phyloP scores from a whole-genome alignment of 179 eudicot species.

The Carnegiea gigantea region DNA sequence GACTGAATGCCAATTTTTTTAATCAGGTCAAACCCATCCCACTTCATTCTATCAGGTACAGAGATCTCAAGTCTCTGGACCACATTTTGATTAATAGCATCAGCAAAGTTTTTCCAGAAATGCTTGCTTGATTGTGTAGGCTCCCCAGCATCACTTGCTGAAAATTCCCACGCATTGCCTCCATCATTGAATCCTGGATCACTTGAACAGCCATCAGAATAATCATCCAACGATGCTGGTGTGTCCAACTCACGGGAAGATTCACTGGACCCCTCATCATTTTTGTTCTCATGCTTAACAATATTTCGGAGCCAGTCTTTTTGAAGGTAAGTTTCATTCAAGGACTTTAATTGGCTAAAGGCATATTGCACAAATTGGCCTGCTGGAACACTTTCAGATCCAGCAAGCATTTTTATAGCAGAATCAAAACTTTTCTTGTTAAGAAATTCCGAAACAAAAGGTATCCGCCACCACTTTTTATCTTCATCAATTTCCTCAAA shows the following conservation, averaged over 20 bases:
- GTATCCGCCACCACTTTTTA: slow-evolving; percentile 79
- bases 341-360: slow-evolving; percentile 70
- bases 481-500: slow-evolving; percentile 83
- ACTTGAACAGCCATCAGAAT: slow-evolving; percentile 36
- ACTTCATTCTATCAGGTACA: slow-evolving; percentile 69
- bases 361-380: slow-evolving; percentile 91
- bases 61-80: slow-evolving; percentile 75
- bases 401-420: slow-evolving; percentile 68
- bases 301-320: slow-evolving; percentile 41
- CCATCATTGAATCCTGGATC: slow-evolving; percentile 22
- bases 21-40: slow-evolving; percentile 85
- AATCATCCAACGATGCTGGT: slow-evolving; percentile 20
- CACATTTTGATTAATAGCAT: slow-evolving; percentile 62
- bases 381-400: slow-evolving; percentile 86
- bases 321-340: slow-evolving; percentile 67
- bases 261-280: slow-evolving; percentile 25
- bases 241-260: slow-evolving; percentile 32
- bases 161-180: slow-evolving; percentile 13
- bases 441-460: slow-evolving; percentile 79
- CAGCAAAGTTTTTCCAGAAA: slow-evolving; percentile 80
- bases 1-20: slow-evolving; percentile 65
- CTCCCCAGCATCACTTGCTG: slow-evolving; percentile 25
- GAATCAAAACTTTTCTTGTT: slow-evolving; percentile 62
- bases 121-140: slow-evolving; percentile 49
- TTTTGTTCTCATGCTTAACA: slow-evolving; percentile 28